Percentiles rank a stretch among this genome's conserved stretches.
These are phyloP conservation scores for Cercospora sp. DNA, from an alignment of 2,329 filamentous ascomycete species.

Conservation along the genomic window DNA sequence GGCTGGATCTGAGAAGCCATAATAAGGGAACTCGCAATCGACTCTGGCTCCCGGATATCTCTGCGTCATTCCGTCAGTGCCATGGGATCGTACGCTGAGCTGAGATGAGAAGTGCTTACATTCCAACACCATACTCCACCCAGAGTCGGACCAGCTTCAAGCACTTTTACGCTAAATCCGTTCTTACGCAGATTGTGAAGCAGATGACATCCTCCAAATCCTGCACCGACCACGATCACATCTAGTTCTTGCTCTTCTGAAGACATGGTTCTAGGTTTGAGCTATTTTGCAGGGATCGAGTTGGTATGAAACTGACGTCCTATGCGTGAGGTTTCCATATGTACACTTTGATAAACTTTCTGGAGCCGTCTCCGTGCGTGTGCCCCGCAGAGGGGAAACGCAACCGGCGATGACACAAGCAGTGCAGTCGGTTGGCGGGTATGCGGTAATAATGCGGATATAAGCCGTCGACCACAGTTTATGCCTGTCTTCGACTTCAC, in stretches of 20 bases:
- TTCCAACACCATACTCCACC: slow-evolving; percentile 38
- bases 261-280: not conserved
- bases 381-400: not conserved
- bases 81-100: not conserved
- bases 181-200: slow-evolving; percentile 34
- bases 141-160: slow-evolving; percentile 38
- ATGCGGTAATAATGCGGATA: not conserved
- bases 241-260: slow-evolving; percentile 14
- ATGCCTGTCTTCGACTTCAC: not conserved
- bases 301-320: not conserved
- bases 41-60: slow-evolving; percentile 47
- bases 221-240: slow-evolving; percentile 22
- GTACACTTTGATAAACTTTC: not conserved
- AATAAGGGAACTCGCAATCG: slow-evolving; percentile 49
- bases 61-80: not conserved
- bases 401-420: not conserved
- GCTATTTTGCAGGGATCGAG: not conserved
- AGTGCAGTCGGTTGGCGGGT: not conserved
- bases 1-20: slow-evolving; percentile 49
- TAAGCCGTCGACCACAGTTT: not conserved
- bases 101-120: not conserved
- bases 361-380: not conserved
- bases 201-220: slow-evolving; percentile 26
- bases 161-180: slow-evolving; percentile 37
- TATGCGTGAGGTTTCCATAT: not conserved